A percentile compares a stretch with the other conserved stretches of the same genome.
Evolutionary conservation across 2,329 filamentous ascomycete species (phyloP).

Genomic region (Talaromyces atroroseus): DNA sequence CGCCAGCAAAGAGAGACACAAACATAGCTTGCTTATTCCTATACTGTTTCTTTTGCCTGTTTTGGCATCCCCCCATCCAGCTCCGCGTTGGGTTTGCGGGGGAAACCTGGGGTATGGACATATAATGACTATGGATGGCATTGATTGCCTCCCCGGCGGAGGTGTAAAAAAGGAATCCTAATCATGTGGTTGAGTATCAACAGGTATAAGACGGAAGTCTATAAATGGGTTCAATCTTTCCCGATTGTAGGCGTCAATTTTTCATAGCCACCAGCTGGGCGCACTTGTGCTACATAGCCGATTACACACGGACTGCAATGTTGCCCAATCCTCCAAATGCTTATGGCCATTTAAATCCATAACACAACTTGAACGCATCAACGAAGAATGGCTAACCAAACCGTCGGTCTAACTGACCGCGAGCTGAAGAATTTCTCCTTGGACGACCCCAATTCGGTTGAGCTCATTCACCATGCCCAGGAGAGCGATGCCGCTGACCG

Average conservation of each 20-base stretch:
- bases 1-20: not conserved
- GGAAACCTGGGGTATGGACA: not conserved
- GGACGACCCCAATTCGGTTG: constrained; percentile 7
- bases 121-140: not conserved
- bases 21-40: not conserved
- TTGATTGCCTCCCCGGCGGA: not conserved
- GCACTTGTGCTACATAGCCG: not conserved
- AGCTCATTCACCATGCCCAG: constrained; percentile 11
- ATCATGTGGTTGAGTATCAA: not conserved
- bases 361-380: not conserved
- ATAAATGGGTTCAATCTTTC: not conserved
- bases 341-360: not conserved
- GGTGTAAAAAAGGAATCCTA: not conserved
- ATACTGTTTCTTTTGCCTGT: not conserved
- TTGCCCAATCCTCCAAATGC: not conserved
- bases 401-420: constrained; percentile 8
- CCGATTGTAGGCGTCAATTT: not conserved
- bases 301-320: not conserved
- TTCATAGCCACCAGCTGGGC: too few species aligned
- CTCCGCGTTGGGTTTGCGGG: not conserved
- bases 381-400: not conserved
- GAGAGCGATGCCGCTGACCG: constrained; percentile 13
- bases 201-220: not conserved
- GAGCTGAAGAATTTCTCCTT: constrained; percentile 10
- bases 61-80: not conserved